A percentile compares a stretch with the other conserved stretches of the same genome.
Evolutionary conservation across 805 yeast species (phyloP).

Genomic region (Monosporozyma yasuniensis): DNA sequence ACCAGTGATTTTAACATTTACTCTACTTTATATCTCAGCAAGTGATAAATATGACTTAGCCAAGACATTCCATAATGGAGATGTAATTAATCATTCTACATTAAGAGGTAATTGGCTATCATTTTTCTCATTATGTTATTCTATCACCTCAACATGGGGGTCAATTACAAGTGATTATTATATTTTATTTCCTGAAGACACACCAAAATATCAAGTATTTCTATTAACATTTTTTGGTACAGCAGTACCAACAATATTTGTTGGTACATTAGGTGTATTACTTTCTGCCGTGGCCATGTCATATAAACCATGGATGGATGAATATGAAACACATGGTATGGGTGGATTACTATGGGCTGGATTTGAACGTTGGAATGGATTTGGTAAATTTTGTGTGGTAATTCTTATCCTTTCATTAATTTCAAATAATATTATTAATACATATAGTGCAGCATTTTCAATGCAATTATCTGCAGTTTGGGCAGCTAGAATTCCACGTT

Average conservation of each 20-base stretch:
- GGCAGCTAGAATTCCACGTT: constrained; percentile 62
- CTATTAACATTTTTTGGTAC: constrained; percentile 57
- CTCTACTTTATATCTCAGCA: constrained; percentile 56
- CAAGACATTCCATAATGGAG: constrained; percentile 29
- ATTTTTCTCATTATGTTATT: constrained; percentile 62
- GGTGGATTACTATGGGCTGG: constrained; percentile 68
- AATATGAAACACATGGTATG: constrained; percentile 52
- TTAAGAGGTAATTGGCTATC: constrained; percentile 61
- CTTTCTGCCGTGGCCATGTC: constrained; percentile 57
- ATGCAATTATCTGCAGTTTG: constrained; percentile 51
- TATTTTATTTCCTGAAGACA: constrained; percentile 66
- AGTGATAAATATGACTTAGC: constrained; percentile 37
- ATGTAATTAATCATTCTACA: constrained; percentile 29
- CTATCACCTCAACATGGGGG: constrained; percentile 86
- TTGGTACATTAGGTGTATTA: constrained; percentile 65
- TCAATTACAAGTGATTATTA: constrained; percentile 80
- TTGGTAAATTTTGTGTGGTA: constrained; percentile 67
- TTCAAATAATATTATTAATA: constrained; percentile 73
- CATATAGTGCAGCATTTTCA: constrained; percentile 76
- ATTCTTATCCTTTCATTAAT: constrained; percentile 65
- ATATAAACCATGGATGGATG: constrained; percentile 47
- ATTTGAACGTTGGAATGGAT: constrained; percentile 61
- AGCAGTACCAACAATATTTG: constrained; percentile 63
- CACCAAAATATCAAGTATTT: constrained; percentile 48
- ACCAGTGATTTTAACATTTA: constrained; percentile 60